These are phyloP conservation scores for Rhizoctonia solani DNA, from an alignment of 1,284 basidiomycete genomes.

Conservation along the genomic window DNA sequence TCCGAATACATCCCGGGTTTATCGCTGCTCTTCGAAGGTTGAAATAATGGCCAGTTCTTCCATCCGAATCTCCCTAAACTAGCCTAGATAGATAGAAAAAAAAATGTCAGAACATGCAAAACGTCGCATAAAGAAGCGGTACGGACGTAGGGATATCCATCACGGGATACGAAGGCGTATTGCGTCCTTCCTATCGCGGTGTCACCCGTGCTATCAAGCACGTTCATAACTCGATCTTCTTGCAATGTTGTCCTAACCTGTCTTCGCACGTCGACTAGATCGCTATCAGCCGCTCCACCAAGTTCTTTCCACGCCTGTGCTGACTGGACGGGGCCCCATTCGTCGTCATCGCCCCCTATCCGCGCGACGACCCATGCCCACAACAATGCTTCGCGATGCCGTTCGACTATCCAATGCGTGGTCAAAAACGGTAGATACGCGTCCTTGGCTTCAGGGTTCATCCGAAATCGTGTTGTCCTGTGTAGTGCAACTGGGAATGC, in stretches of 20 bases:
- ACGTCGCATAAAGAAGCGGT: no score
- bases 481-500: constrained; percentile 20
- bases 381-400: constrained; percentile 51
- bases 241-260: background rate
- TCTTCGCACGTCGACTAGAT: constrained; percentile 13
- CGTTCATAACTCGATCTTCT: constrained; percentile 3
- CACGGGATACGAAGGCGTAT: constrained; percentile 22
- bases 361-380: constrained; percentile 50
- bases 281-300: constrained; percentile 39
- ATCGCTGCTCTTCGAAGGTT: background rate
- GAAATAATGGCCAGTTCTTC: constrained; percentile 20
- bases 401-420: constrained; percentile 48
- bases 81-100: background rate
- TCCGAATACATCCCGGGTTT: constrained; percentile 23
- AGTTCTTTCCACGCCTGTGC: constrained; percentile 49
- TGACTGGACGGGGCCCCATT: constrained; percentile 42
- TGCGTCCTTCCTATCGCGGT: constrained; percentile 19
- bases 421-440: constrained; percentile 14
- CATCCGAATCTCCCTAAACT: constrained; percentile 25
- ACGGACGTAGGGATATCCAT: constrained; percentile 29
- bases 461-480: constrained; percentile 18
- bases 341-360: constrained; percentile 45
- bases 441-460: constrained; percentile 22
- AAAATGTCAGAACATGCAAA: background rate
- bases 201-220: constrained; percentile 22